These are phyloP conservation scores for Dalbergia oliveri DNA, from an alignment of 306 rosid genomes.

Conservation along the genomic window DNA sequence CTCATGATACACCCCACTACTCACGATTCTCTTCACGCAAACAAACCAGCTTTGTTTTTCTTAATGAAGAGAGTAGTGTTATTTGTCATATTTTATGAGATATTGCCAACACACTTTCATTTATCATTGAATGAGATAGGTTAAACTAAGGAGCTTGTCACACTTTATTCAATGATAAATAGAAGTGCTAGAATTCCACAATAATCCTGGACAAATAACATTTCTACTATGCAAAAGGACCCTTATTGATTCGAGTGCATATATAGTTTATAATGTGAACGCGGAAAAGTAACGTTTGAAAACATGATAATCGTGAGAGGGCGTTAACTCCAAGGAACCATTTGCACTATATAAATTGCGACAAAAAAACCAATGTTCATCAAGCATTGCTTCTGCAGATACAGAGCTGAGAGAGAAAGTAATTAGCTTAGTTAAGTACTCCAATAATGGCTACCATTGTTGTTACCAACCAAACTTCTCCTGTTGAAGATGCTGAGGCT, in stretches of 20 bases:
- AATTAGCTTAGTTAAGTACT: background rate
- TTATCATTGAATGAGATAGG: too few species aligned
- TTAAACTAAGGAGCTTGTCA: too few species aligned
- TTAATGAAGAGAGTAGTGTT: too few species aligned
- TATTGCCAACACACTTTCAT: too few species aligned
- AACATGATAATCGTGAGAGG: slow-evolving; percentile 38
- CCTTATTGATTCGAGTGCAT: slow-evolving; percentile 6
- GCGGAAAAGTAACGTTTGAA: background rate
- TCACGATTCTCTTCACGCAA: slow-evolving; percentile 15
- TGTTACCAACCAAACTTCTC: slow-evolving; percentile 49
- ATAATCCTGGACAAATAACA: too few species aligned
- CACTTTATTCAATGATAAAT: too few species aligned
- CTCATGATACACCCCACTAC: background rate
- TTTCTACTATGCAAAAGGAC: slow-evolving; percentile 14
- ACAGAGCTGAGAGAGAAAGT: background rate
- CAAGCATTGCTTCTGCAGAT: background rate
- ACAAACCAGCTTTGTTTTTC: background rate
- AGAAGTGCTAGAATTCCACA: too few species aligned
- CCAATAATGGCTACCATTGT: slow-evolving; percentile 62
- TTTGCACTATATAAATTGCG: slow-evolving; percentile 44
- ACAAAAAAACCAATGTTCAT: background rate
- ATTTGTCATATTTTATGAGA: too few species aligned
- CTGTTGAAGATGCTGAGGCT: slow-evolving; percentile 73
- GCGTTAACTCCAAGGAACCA: slow-evolving; percentile 52
- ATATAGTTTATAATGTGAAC: too few species aligned